Evolutionary conservation across 345 rosid species (phyloP).

Genomic region (Trapa bicornis): DNA sequence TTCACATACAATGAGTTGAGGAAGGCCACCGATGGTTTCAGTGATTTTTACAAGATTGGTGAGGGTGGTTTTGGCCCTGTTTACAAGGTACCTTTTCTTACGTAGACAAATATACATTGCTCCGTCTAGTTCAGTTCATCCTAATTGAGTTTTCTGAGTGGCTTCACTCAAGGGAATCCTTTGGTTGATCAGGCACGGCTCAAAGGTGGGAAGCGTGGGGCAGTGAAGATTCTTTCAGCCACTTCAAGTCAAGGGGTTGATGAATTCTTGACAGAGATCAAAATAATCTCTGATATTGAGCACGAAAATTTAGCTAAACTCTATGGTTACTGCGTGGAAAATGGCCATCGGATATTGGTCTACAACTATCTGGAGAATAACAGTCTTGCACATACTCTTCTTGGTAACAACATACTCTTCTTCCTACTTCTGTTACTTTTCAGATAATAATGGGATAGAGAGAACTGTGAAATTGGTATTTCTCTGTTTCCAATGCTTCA

Average conservation of each 20-base stretch:
- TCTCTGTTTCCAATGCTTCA: background rate
- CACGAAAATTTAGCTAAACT: slow-evolving; percentile 84
- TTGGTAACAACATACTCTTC: slow-evolving; percentile 32
- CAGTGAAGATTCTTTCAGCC: slow-evolving; percentile 85
- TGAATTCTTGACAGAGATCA: slow-evolving; percentile 87
- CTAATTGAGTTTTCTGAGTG: background rate
- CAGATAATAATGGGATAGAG: too few relatives aligned
- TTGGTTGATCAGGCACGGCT: slow-evolving; percentile 64
- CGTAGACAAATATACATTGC: background rate
- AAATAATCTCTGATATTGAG: slow-evolving; percentile 58
- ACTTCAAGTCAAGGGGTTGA: slow-evolving; percentile 81
- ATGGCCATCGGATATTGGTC: slow-evolving; percentile 65
- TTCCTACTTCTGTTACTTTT: too few relatives aligned
- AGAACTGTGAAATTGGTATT: background rate
- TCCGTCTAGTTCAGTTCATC: background rate
- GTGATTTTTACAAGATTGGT: slow-evolving; percentile 54
- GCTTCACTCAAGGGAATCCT: background rate
- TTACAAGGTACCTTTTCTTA: slow-evolving; percentile 40
- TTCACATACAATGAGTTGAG: slow-evolving; percentile 58
- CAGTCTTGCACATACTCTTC: slow-evolving; percentile 79
- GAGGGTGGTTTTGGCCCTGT: slow-evolving; percentile 98
- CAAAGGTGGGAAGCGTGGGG: slow-evolving; percentile 64
- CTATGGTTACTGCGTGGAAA: slow-evolving; percentile 85
- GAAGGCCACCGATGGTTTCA: slow-evolving; percentile 63
- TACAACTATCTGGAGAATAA: slow-evolving; percentile 85